phyloP scores from a whole-genome alignment of 768 basidiomycete genomes.

The Auricularia heimuer region DNA sequence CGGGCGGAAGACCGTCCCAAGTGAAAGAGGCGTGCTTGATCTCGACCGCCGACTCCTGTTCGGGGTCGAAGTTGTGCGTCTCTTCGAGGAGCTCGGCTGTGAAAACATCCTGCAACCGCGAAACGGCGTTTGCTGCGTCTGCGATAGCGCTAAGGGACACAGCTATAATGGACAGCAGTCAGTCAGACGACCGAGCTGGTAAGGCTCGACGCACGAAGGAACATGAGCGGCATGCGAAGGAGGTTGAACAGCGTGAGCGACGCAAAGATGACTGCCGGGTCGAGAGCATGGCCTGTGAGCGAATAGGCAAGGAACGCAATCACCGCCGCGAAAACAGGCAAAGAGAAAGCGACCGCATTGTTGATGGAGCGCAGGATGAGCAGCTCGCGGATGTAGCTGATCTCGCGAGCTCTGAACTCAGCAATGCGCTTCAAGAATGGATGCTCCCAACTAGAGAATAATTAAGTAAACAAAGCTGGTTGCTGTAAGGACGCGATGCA shows the following conservation, averaged over 20 bases:
- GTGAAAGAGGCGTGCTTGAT: slow-evolving; percentile 65
- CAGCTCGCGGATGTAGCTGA: slow-evolving; percentile 58
- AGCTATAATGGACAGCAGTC: slow-evolving; percentile 28
- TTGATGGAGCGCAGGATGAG: slow-evolving; percentile 56
- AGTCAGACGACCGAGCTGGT: slow-evolving; percentile 5
- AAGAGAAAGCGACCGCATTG: slow-evolving; percentile 57
- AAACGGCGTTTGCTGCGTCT: slow-evolving; percentile 74
- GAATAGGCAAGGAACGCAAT: slow-evolving; percentile 61
- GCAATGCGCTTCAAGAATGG: slow-evolving; percentile 71
- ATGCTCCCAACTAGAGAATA: slow-evolving; percentile 22
- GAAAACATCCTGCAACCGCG: slow-evolving; percentile 70
- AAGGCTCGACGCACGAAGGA: slow-evolving; percentile 33
- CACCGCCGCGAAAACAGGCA: slow-evolving; percentile 75
- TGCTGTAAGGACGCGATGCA: slow-evolving; percentile 32
- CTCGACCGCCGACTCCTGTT: slow-evolving; percentile 53
- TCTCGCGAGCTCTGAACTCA: slow-evolving; percentile 61
- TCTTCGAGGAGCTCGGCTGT: slow-evolving; percentile 69
- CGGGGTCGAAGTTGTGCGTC: slow-evolving; percentile 41
- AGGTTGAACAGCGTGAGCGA: slow-evolving; percentile 81
- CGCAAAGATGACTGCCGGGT: slow-evolving; percentile 69
- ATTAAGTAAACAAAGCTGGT: slow-evolving; percentile 7
- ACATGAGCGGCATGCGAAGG: slow-evolving; percentile 72
- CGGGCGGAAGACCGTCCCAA: slow-evolving; percentile 73
- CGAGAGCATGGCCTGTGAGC: slow-evolving; percentile 52
- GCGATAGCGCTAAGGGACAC: slow-evolving; percentile 66